phyloP scores from a whole-genome alignment of 2,329 filamentous ascomycete genomes.

The Pseudocercospora cruenta region DNA sequence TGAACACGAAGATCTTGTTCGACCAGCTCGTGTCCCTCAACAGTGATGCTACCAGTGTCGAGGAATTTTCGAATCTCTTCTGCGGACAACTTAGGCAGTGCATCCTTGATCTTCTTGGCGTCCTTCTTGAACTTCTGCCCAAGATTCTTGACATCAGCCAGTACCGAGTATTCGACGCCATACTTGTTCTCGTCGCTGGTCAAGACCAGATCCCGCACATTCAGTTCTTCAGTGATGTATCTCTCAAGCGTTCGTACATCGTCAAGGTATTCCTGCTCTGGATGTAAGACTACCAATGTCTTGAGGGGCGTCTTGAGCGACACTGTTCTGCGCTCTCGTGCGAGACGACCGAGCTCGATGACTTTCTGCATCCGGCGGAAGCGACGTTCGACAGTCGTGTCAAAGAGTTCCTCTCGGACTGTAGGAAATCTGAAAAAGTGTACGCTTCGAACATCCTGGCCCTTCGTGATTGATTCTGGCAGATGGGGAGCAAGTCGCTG shows the following conservation, averaged over 20 bases:
- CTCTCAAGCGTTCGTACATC: slow-evolving; percentile 82
- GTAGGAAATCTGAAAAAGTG: slow-evolving; percentile 92
- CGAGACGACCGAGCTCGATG: slow-evolving; percentile 86
- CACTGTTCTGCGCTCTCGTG: slow-evolving; percentile 80
- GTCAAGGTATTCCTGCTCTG: slow-evolving; percentile 78
- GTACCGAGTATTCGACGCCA: slow-evolving; percentile 87
- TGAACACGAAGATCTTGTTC: slow-evolving; percentile 83
- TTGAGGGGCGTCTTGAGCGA: slow-evolving; percentile 90
- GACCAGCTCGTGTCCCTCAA: slow-evolving; percentile 83
- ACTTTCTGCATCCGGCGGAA: slow-evolving; percentile 93
- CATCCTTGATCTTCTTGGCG: slow-evolving; percentile 87
- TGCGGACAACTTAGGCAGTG: slow-evolving; percentile 75
- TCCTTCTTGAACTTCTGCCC: slow-evolving; percentile 99
- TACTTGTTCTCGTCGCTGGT: slow-evolving; percentile 88
- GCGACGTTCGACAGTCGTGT: slow-evolving; percentile 80
- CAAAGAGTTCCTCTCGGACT: slow-evolving; percentile 84
- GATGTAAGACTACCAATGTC: slow-evolving; percentile 85
- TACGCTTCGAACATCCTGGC: slow-evolving; percentile 78
- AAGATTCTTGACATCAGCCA: slow-evolving; percentile 88
- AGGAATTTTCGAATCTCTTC: slow-evolving; percentile 81
- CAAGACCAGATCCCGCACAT: slow-evolving; percentile 81
- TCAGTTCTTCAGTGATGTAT: slow-evolving; percentile 93
- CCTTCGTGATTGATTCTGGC: slow-evolving; percentile 65
- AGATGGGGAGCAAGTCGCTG: slow-evolving; percentile 80
- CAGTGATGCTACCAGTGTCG: slow-evolving; percentile 70